Conservation (phyloP, 306 rosid genomes). For the Macrotyloma uniflorum region DNA sequence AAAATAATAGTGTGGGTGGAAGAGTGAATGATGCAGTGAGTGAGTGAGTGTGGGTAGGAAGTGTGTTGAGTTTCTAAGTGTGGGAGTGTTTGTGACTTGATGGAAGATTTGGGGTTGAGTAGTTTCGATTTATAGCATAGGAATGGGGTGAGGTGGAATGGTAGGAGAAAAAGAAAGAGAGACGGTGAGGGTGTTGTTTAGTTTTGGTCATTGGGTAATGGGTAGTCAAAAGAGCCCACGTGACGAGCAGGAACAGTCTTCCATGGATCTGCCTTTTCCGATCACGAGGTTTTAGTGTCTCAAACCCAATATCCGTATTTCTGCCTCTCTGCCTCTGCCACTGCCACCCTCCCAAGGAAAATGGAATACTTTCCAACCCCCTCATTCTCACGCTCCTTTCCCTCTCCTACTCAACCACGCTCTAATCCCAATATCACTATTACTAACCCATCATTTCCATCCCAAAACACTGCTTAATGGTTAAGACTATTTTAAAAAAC, state of each 20-base stretch:
- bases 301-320: conserved; percentile 45
- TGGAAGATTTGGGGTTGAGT: not conserved
- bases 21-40: not conserved
- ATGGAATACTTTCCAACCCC: not conserved
- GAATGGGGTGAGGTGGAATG: not conserved
- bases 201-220: conserved; percentile 53
- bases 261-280: conserved; percentile 97
- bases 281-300: conserved; percentile 82
- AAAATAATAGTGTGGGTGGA: not conserved
- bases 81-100: not conserved
- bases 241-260: conserved; percentile 92
- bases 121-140: not conserved
- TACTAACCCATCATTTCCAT: no score
- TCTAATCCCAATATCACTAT: no score
- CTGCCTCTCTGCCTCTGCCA: conserved; percentile 76
- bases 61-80: not conserved
- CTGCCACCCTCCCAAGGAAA: conserved; percentile 41
- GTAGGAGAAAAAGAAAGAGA: not conserved
- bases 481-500: no score
- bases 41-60: conserved; percentile 11
- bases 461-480: no score
- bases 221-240: conserved; percentile 88
- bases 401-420: conserved; percentile 23
- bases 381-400: conserved; percentile 24
- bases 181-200: not conserved